Base-by-base conservation (phyloP, 345 rosid species). In the Litchi chinensis region DNA sequence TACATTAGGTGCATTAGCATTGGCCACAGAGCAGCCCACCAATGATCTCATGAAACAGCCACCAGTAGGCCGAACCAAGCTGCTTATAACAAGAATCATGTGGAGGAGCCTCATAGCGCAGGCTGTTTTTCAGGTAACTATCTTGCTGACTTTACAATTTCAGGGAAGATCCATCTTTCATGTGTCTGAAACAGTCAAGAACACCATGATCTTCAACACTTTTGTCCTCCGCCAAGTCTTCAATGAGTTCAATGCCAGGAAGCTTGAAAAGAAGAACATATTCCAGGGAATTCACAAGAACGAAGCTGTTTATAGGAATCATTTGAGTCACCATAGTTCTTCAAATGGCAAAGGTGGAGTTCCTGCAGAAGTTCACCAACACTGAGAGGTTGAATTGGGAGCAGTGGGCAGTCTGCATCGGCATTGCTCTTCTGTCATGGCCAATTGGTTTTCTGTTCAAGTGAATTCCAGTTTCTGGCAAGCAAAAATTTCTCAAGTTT, bases 31-130 rank as follows among this genome's bases (percentile, higher is more conserved):
- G 24, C 75, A 41, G 46, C 88, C 88, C 5, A 83, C 80, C 69
- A 54, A 81, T 6, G 81, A 79, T 11, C 86, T 87, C 73, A 81
- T 85, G 90, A 62, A 71, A 19, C 83, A 79, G 62, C 50, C 37
- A 1, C 85, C 90, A 0, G 83, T 85, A 9, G 90, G 86, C 5
- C 39, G 86, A 59, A 65, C 79, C 0, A 75, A 79, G 76, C 85
- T 86, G 10, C 82, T 87, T 2, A 85, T 87, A 68, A 83, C 87
- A 70, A 79, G 43, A 52, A 60, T 83, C 70, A 87, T 87, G 85
- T 87, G 90, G 87, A 79, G 84, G 71, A 85, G 83, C 82, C 77
- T 87, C 28, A 41, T 77, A 5, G 46, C 78, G 77, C 90, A 87
- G 65, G 82, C 90, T 43, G 64, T 87, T 5, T 87, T 81, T 75